Base-by-base conservation (phyloP, 208 protist species). In the Acanthamoeba quina region DNA sequence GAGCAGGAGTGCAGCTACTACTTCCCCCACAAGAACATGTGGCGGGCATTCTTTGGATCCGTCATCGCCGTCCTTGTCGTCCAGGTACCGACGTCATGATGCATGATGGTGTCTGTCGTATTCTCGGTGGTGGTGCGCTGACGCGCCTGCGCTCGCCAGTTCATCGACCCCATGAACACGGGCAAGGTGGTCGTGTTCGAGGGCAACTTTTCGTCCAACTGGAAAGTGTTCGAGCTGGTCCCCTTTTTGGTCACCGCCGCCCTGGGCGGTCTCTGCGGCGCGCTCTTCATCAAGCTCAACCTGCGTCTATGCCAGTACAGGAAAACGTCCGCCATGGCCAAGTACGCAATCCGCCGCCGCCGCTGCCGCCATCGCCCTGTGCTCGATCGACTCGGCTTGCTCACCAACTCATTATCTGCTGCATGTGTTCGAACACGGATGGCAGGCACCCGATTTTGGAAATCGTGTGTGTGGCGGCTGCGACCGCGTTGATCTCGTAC, bases 1-100 rank as follows among this genome's bases (percentile, higher is more conserved):
- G 56, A 62, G 19, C 56, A 62, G 64, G 94, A 96, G 91, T 82
- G 93, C 44, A 94, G 88, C 54, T 96, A 96, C 94, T 96, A 96
- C 68, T 96, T 96, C 52, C 95, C 95, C 24, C 82, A 92, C 37
- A 92, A 92, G 64, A 92, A 47, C 56, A 92, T 92, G 86, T 92
- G 56, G 62, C 86, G 86, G 5, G 86, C 86, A 10, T 92, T 92
- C 64, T 92, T 92, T 41, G 86, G 62, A 7, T 47, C 86, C 15
- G 37, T 52, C 29, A 76, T 76, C 37, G 56, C 86, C 41, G 86
- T 76, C 62, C 64, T 92, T 26, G 74, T 83, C 9, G 74, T 83
- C 7, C 74, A 83, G 74, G 74, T 44, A n/a, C n/a, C n/a, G n/a
- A n/a, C n/a, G n/a, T n/a, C n/a, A n/a, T n/a, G n/a, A n/a, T n/a